These are phyloP conservation scores for Pseudogymnoascus sp. DNA, from an alignment of 2,329 filamentous ascomycete genomes.

Conservation along the genomic window DNA sequence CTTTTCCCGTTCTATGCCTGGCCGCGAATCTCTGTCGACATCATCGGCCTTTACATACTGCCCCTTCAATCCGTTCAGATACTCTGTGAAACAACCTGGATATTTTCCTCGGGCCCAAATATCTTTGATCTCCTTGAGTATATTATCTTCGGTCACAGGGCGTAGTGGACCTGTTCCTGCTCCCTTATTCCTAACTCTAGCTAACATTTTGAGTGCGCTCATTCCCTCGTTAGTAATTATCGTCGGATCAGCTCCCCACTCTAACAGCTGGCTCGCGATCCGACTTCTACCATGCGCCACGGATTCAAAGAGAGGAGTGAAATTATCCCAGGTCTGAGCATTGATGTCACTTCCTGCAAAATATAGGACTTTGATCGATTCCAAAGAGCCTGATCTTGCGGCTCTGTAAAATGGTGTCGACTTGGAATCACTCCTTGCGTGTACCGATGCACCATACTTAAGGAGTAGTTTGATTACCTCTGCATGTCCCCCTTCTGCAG, in stretches of 20 bases:
- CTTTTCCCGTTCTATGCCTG: conserved; percentile 10
- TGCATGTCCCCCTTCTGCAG: conserved; percentile 10
- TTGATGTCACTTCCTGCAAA: background rate
- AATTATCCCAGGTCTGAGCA: conserved; percentile 11
- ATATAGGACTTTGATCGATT: background rate
- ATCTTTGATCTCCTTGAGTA: background rate
- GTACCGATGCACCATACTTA: background rate
- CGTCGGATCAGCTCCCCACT: conserved; percentile 12
- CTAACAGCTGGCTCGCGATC: conserved; percentile 5
- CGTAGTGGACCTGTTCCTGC: background rate
- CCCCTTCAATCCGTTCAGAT: conserved; percentile 3
- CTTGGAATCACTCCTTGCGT: conserved; percentile 3
- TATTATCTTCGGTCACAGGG: background rate
- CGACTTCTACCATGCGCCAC: conserved; percentile 7
- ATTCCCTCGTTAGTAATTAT: background rate
- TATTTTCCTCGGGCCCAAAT: background rate
- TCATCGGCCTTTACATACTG: background rate
- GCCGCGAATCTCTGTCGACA: background rate
- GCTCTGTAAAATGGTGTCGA: conserved; percentile 13
- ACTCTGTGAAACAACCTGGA: background rate
- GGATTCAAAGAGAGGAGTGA: conserved; percentile 10
- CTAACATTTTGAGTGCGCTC: background rate
- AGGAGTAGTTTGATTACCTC: conserved; percentile 11
- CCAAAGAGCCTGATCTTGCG: conserved; percentile 12
- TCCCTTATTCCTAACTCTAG: background rate